Evolutionary conservation across 2,329 filamentous ascomycete genomes (phyloP), one percentile per base, ranked within the genome.

Genomic region (Microsporum canis): DNA sequence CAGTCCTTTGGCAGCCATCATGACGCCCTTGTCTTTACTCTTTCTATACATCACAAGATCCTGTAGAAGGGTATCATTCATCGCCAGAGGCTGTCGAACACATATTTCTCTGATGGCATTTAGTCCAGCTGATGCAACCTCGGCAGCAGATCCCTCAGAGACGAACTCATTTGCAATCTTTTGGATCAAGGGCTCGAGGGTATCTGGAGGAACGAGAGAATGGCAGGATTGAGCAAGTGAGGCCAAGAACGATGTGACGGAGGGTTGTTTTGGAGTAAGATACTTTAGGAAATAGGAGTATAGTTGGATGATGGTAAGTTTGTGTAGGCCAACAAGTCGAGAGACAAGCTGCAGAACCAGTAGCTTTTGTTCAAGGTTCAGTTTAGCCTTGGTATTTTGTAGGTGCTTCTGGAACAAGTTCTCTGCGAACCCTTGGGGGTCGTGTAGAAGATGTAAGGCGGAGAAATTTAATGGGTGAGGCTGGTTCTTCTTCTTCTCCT

Each of bases 151-250:
- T 1, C 90, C 94, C 76, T 99, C 94, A 0, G 91, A 96, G 1
- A 99, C 92, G 70, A 99, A 99, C 72, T 99, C 94, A 70, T 97
- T 96, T 36, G 94, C 92, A 68, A 99, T 97, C 77, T 96, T 97
- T 72, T 90, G 87, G 1, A 99, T 80, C 3, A 97, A 77, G 0
- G 94, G 92, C 72, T 97, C 91, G 8, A 99, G 79, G 0, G 86
- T 88, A 78, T 99, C 94, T 0, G 92, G 92, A 0, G 94, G 94
- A 0, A 99, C 91, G 41, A 96, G 81, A 65, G 86, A 88, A 72
- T 99, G 94, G 5, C 90, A 91, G 2, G 89, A 88, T 77, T 97
- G 94, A 0, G 94, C 94, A 61, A 97, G 81, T 8, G 87, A 95
- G 10, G 94, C 94, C 61, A 99, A 79, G 75, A 97, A 95, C 0